These are phyloP conservation scores for Ogataea trehaloabstinens DNA, from an alignment of 805 yeast genomes.

Conservation along the genomic window DNA sequence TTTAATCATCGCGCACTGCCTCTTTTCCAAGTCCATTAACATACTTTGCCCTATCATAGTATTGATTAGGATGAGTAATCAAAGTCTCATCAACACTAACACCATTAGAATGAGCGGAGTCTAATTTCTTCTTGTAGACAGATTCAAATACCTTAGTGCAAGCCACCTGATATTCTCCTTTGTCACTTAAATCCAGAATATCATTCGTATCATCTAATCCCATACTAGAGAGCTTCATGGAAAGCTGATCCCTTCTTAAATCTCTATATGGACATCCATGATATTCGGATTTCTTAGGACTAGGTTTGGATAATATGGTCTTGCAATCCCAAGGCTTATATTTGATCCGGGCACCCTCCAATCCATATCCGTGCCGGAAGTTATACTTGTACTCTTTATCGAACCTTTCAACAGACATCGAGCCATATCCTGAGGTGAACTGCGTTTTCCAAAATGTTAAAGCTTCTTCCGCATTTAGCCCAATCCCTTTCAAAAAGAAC, in stretches of 20 bases:
- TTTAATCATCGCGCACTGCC: no score
- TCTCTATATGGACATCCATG: conserved; percentile 96
- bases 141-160: conserved; percentile 87
- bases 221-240: conserved; percentile 54
- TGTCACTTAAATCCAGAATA: conserved; percentile 64
- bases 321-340: conserved; percentile 86
- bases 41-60: conserved; percentile 68
- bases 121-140: conserved; percentile 49
- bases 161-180: conserved; percentile 77
- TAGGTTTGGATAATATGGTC: conserved; percentile 68
- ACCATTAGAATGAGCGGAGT: conserved; percentile 36
- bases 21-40: not conserved
- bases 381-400: conserved; percentile 87
- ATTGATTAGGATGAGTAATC: conserved; percentile 84
- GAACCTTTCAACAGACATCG: conserved; percentile 68
- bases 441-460: conserved; percentile 77
- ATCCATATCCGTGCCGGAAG: conserved; percentile 85
- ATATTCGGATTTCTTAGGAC: conserved; percentile 62
- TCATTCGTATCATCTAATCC: conserved; percentile 57
- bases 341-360: conserved; percentile 85
- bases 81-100: conserved; percentile 51
- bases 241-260: conserved; percentile 61
- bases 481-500: conserved; percentile 84
- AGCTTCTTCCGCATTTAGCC: conserved; percentile 84
- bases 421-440: conserved; percentile 52